These are phyloP conservation scores for Conoideocrella luteorostrata DNA, from an alignment of 2,329 filamentous ascomycete species.

Conservation along the genomic window DNA sequence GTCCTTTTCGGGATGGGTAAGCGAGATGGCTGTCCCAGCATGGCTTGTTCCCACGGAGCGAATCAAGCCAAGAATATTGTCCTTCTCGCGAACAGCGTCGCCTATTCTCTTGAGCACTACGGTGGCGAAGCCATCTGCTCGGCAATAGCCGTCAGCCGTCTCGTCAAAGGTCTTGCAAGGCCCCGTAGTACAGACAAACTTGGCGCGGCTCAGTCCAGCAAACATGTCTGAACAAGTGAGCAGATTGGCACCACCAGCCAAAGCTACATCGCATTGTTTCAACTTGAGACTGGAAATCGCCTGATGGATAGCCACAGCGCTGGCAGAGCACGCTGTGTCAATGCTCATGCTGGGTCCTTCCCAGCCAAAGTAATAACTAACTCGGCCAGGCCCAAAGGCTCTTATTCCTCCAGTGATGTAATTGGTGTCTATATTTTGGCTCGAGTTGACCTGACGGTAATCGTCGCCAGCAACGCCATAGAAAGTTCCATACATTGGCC, in stretches of 20 bases:
- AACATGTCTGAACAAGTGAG: slow-evolving; percentile 61
- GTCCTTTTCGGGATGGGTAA: slow-evolving; percentile 72
- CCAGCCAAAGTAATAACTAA: slow-evolving; percentile 5
- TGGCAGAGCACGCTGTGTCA: slow-evolving; percentile 6
- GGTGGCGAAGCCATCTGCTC: slow-evolving; percentile 68
- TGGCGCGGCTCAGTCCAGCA: slow-evolving; percentile 55
- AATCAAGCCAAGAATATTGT: slow-evolving; percentile 68
- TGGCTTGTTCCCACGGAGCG: slow-evolving; percentile 73
- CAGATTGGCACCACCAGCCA: slow-evolving; percentile 59
- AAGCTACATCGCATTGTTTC: slow-evolving; percentile 55
- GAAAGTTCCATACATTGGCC: neutral
- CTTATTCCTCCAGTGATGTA: slow-evolving; percentile 3
- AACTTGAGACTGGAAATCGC: neutral
- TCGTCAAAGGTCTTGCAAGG: slow-evolving; percentile 1
- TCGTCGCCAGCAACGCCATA: slow-evolving; percentile 6
- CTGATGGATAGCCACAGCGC: neutral
- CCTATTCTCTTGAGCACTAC: slow-evolving; percentile 72
- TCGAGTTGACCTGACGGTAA: slow-evolving; percentile 3
- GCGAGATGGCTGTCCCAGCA: slow-evolving; percentile 71
- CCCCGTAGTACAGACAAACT: slow-evolving; percentile 47
- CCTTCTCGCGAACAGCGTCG: slow-evolving; percentile 67
- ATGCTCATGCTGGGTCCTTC: neutral
- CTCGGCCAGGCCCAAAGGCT: slow-evolving; percentile 7
- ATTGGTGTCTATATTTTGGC: slow-evolving; percentile 4
- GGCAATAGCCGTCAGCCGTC: slow-evolving; percentile 71